These are phyloP conservation scores for Tympanopsis confertula DNA, from an alignment of 2,329 filamentous ascomycete species.

Conservation along the genomic window DNA sequence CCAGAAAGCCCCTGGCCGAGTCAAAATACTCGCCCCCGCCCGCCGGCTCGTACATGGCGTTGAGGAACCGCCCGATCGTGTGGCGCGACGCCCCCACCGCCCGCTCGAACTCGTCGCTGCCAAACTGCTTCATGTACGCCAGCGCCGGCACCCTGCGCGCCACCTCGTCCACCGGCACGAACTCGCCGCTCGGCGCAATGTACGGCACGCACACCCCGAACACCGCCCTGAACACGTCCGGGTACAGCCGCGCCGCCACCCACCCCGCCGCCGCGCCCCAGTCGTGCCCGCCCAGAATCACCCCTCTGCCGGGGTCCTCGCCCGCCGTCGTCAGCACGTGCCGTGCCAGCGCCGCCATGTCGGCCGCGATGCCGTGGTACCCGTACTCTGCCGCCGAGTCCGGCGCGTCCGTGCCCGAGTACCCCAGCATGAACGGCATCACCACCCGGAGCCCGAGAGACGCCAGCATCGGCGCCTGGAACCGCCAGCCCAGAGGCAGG, in stretches of 20 bases:
- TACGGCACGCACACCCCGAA: constrained; percentile 78
- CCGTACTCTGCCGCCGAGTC: constrained; percentile 51
- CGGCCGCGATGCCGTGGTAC: constrained; percentile 60
- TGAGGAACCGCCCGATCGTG: constrained; percentile 60
- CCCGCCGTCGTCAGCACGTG: constrained; percentile 20
- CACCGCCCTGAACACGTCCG: constrained; percentile 59
- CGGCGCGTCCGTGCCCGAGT: constrained; percentile 65
- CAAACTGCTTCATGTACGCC: constrained; percentile 74
- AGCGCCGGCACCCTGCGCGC: constrained; percentile 52
- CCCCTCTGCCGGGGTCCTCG: constrained; percentile 29
- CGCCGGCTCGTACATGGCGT: constrained; percentile 52
- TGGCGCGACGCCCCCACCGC: constrained; percentile 34
- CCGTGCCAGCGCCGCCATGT: constrained; percentile 61
- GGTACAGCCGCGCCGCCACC: constrained; percentile 63
- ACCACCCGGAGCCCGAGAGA: constrained; percentile 68
- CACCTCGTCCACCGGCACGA: constrained; percentile 42
- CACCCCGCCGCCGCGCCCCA: constrained; percentile 78
- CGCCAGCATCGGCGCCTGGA: constrained; percentile 70
- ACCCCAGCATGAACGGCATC: constrained; percentile 77
- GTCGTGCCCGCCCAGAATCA: constrained; percentile 84
- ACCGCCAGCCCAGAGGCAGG: constrained; percentile 73
- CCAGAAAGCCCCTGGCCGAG: constrained; percentile 46
- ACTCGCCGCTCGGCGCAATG: constrained; percentile 31
- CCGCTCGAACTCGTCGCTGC: constrained; percentile 52
- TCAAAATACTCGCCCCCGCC: constrained; percentile 45